Evolutionary conservation across 1,139 yeast genomes (phyloP), one percentile per base, ranked within the genome.

Genomic region (Debaryomyces robertsiae): DNA sequence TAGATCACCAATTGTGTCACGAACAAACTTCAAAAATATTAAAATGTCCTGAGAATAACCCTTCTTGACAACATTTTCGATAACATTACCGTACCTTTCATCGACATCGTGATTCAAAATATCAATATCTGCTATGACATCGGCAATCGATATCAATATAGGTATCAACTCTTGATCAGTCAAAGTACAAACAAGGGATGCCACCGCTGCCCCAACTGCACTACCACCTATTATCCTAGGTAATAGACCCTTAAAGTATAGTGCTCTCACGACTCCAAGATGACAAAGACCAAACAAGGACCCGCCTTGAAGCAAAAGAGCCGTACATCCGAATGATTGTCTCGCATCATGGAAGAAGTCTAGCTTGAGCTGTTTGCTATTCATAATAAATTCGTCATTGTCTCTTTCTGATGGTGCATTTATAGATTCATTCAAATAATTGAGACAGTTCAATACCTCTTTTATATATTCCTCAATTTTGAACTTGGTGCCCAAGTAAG

Each of bases 161-260:
- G 71, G 79, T n/a, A 67, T 65, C 32, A 79, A 67, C 47, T 84
- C 85, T 18, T 73, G 67, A 47, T 82, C 80, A 2, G 72, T 65
- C 42, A 85, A 67, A 6, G 89, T 79, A 54, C 97, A 88, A 1
- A 86, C 88, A 35, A 89, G 66, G 0, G 95, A 82, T 0, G 96
- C 98, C 17, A 90, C 93, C 1, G 93, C 84, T 0, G 98, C 95
- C 2, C 98, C 98, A 43, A 89, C 89, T 0, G 96, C 94, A 46
- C 93, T 85, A 0, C 98, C 98, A n/a, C 94, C 87, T 28, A 93
- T 79, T 3, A 93, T 86, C 37, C 85, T 66, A 0, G 98, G 98
- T 38, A 91, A 67, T 28, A 91, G 65, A 0, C 89, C 84, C 46
- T 84, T 82, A 49, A 77, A 75, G 47, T 84, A 79, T 15, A 93